Evolutionary conservation across 495 filamentous ascomycete species (phyloP).

Genomic region (Pseudoneurospora amorphoporcata): DNA sequence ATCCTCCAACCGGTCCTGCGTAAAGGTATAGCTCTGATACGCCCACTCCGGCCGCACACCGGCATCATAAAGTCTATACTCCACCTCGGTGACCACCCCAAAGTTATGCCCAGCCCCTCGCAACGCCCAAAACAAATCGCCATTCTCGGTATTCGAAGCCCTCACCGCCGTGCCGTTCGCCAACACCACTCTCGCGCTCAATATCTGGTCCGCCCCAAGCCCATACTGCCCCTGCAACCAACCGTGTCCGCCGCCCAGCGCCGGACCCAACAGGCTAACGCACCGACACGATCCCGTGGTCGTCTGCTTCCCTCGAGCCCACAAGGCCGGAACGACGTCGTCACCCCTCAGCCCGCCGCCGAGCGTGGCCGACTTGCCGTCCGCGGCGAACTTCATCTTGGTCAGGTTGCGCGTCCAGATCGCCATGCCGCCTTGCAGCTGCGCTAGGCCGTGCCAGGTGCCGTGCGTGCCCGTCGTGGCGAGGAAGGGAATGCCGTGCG

Average conservation of each 20-base stretch:
- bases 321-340: slow-evolving; percentile 22
- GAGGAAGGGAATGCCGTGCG: slow-evolving; percentile 38
- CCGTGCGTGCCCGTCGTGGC: slow-evolving; percentile 39
- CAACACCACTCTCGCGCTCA: slow-evolving; percentile 43
- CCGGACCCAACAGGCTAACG: slow-evolving; percentile 38
- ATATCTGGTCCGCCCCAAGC: slow-evolving; percentile 45
- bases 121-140: slow-evolving; percentile 47
- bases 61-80: slow-evolving; percentile 36
- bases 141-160: slow-evolving; percentile 15
- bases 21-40: slow-evolving; percentile 34
- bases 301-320: slow-evolving; percentile 24
- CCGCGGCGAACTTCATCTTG: slow-evolving; percentile 26
- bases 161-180: slow-evolving; percentile 40
- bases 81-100: slow-evolving; percentile 44
- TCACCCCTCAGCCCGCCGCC: slow-evolving; percentile 34
- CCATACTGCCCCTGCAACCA: slow-evolving; percentile 47
- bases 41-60: slow-evolving; percentile 24
- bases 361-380: slow-evolving; percentile 36
- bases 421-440: slow-evolving; percentile 34
- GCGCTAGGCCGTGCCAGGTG: slow-evolving; percentile 22
- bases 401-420: slow-evolving; percentile 36
- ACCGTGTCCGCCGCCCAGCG: slow-evolving; percentile 53
- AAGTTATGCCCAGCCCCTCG: slow-evolving; percentile 54
- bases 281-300: slow-evolving; percentile 47
- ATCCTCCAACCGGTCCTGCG: slow-evolving; percentile 38